Percentiles rank a stretch among this genome's conserved stretches.
phyloP scores from a whole-genome alignment of 23 red algal genomes.

The Gracilariopsis chorda region DNA sequence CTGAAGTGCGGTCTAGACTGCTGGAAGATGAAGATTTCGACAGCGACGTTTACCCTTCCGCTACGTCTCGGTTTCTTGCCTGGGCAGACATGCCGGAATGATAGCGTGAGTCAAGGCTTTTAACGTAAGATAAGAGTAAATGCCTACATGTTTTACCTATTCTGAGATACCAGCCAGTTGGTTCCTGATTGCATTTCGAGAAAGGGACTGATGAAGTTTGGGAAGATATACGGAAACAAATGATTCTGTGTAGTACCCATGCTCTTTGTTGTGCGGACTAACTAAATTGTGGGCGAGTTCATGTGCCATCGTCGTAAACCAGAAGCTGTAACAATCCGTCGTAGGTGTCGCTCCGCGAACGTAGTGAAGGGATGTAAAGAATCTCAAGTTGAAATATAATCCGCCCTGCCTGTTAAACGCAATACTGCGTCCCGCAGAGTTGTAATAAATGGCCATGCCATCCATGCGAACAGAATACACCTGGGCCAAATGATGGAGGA shows the following conservation, averaged over 20 bases:
- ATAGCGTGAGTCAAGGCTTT: not conserved
- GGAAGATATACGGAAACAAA: conserved; percentile 40
- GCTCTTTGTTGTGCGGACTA: conserved; percentile 32
- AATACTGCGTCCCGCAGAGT: conserved; percentile 16
- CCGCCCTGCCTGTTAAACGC: conserved; percentile 43
- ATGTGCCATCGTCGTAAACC: conserved; percentile 61
- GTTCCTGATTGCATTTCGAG: too few species aligned
- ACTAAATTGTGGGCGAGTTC: conserved; percentile 73
- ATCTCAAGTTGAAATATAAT: conserved; percentile 65
- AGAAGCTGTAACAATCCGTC: conserved; percentile 41
- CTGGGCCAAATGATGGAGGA: not conserved
- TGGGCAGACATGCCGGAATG: not conserved
- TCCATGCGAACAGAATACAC: conserved; percentile 28
- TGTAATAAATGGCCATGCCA: conserved; percentile 40
- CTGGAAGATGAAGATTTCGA: not conserved
- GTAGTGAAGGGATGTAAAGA: conserved; percentile 52
- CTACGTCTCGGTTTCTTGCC: not conserved
- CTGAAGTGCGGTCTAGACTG: not conserved
- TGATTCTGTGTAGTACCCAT: conserved; percentile 56
- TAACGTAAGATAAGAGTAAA: too few species aligned
- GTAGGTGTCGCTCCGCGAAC: not conserved
- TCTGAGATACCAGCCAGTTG: too few species aligned
- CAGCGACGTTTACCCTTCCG: not conserved
- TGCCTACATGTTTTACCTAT: too few species aligned
- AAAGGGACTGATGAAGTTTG: not conserved